Evolutionary conservation across 2,329 filamentous ascomycete genomes (phyloP), one percentile per base, ranked within the genome.

Genomic region (Helminthosporium solani): DNA sequence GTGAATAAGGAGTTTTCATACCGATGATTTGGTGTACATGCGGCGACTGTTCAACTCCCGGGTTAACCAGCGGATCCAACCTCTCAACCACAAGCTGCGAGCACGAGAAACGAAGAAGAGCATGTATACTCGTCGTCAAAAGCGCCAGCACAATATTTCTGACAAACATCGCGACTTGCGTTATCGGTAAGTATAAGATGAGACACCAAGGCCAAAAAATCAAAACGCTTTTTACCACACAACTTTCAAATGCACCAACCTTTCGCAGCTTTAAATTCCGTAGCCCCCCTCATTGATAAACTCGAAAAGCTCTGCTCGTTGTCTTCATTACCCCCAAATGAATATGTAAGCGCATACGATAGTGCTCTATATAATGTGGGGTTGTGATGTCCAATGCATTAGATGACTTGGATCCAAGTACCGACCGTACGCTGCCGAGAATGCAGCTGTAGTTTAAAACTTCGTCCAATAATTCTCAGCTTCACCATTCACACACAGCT

Each of bases 71-170:
- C 11, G 57, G 57, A 40, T 60, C 57, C 8, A 58, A 42, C 25
- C 57, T 51, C 42, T 60, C 55, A 30, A 57, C 35, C 18, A 58
- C 56, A 18, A 58, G 52, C 35, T 60, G 57, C 15, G 57, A 60
- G 47, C 57, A 60, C 7, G 47, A 50, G 47, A 60, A 60, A 3
- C 57, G 53, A 9, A 60, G 44, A 15, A 58, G 42, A 1, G 57
- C 57, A 27, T 57, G 45, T 3, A 40, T 34, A 12, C 33, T 34
- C 18, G 49, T 43, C 37, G 49, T 52, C 15, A 58, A 37, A n/a
- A 60, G 52, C 42, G 45, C 49, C 12, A 53, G 9, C 6, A 46
- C 28, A 4, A 46, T 12, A 7, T 11, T 7, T 14, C 33, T 37
- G 28, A 25, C 7, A n/a, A 46, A 23, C 40, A 46, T 46, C 28